These are phyloP conservation scores for Neurospora sublineolata DNA, from an alignment of 495 filamentous ascomycete species.

Conservation along the genomic window DNA sequence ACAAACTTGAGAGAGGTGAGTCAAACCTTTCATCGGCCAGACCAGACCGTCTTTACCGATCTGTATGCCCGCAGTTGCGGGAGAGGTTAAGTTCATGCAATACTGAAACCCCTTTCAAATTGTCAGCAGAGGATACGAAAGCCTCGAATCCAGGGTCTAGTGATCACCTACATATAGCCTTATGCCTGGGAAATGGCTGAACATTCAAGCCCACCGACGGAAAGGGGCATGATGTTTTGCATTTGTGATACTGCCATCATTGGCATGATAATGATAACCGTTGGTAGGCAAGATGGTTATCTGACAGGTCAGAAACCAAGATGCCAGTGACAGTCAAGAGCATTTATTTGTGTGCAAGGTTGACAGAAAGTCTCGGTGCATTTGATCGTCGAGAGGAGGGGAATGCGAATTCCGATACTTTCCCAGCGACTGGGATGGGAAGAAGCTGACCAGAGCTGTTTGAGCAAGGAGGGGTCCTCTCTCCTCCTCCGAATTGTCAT, in stretches of 20 bases:
- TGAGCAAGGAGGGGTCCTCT: background rate
- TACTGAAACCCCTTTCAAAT: background rate
- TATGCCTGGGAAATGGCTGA: background rate
- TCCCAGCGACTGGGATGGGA: background rate
- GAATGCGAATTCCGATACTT: background rate
- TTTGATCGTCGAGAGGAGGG: background rate
- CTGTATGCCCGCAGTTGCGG: background rate
- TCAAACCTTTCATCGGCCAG: background rate
- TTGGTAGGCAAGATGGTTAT: background rate
- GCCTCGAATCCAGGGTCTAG: background rate
- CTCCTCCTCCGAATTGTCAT: background rate
- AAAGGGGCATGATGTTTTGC: background rate
- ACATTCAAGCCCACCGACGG: background rate
- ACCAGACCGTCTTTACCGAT: background rate
- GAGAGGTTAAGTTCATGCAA: background rate
- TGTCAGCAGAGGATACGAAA: background rate
- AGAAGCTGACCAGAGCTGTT: background rate
- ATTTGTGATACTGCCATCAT: background rate
- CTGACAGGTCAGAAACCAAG: background rate
- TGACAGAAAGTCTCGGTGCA: too few species aligned
- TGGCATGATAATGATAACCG: background rate
- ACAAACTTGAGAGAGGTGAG: background rate
- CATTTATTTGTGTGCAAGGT: too few species aligned
- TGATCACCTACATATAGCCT: background rate
- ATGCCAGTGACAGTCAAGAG: too few species aligned